phyloP scores from a whole-genome alignment of 163 green algal species.

The Chlorella variabilis region DNA sequence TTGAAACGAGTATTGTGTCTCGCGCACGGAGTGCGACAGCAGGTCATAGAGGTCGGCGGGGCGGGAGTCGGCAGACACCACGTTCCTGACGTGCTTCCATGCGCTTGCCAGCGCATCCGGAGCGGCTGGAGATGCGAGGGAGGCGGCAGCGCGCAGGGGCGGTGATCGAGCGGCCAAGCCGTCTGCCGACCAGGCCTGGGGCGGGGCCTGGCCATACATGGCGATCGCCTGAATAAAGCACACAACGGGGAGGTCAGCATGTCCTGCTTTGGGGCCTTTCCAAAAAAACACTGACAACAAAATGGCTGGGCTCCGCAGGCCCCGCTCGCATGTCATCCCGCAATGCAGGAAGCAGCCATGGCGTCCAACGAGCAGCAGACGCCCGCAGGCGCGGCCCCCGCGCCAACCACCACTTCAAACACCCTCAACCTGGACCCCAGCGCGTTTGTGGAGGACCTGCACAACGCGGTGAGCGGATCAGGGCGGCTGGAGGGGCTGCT shows the following conservation, averaged over 20 bases:
- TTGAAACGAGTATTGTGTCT: conserved; percentile 78
- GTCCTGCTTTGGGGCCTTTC: no score
- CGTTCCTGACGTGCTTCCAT: conserved; percentile 69
- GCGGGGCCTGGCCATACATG: conserved; percentile 3
- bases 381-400: background rate
- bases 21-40: conserved; percentile 62
- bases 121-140: background rate
- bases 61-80: conserved; percentile 57
- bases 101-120: conserved; percentile 49
- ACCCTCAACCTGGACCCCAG: conserved; percentile 34
- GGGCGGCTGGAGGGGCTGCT: no score
- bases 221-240: background rate
- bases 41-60: conserved; percentile 75
- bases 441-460: conserved; percentile 46
- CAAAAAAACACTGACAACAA: no score
- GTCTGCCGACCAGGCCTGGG: background rate
- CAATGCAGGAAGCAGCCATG: background rate
- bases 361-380: background rate
- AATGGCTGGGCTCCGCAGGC: no score
- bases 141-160: background rate
- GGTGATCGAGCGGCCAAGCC: background rate
- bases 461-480: conserved; percentile 42
- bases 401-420: background rate
- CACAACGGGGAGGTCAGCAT: no score
- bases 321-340: background rate